Conservation (phyloP, 2,329 filamentous ascomycete genomes). For the Pseudocercospora macadamiae region DNA sequence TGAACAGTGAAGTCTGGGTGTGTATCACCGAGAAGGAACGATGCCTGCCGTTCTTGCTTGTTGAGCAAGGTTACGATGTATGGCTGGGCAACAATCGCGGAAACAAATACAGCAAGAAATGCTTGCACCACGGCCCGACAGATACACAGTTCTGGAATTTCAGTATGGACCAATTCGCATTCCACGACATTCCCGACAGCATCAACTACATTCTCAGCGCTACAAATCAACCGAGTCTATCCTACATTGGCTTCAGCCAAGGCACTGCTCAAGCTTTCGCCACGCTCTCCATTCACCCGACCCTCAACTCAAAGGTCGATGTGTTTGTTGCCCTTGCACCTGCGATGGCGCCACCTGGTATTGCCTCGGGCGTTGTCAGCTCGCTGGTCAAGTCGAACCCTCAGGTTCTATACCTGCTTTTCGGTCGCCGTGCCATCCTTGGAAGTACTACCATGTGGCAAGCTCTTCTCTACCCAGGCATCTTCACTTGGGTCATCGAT, state of each 20-base stretch:
- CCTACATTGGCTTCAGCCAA: constrained; percentile 96
- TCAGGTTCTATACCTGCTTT: constrained; percentile 87
- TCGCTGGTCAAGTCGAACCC: constrained; percentile 92
- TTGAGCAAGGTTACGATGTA: constrained; percentile 91
- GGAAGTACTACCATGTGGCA: constrained; percentile 97
- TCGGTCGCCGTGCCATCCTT: constrained; percentile 87
- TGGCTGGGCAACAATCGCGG: constrained; percentile 98
- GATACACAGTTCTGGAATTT: constrained; percentile 91
- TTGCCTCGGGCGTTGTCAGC: constrained; percentile 88
- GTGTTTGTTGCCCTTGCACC: constrained; percentile 95
- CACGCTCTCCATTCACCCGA: constrained; percentile 86
- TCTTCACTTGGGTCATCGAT: constrained; percentile 89
- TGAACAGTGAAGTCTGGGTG: constrained; percentile 99
- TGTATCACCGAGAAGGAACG: constrained; percentile 84
- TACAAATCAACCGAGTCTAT: constrained; percentile 80
- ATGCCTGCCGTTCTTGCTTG: constrained; percentile 84
- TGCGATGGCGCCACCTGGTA: constrained; percentile 91
- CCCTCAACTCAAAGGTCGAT: constrained; percentile 88
- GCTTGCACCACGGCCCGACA: constrained; percentile 72
- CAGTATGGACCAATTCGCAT: constrained; percentile 97
- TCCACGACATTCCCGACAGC: constrained; percentile 93
- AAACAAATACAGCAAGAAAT: constrained; percentile 99
- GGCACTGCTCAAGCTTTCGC: constrained; percentile 97
- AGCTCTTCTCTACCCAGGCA: constrained; percentile 88
- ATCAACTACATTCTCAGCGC: constrained; percentile 88